A percentile compares a stretch with the other conserved stretches of the same genome.
Evolutionary conservation across 495 filamentous ascomycete species (phyloP).

Genomic region (Neurospora pannonica): DNA sequence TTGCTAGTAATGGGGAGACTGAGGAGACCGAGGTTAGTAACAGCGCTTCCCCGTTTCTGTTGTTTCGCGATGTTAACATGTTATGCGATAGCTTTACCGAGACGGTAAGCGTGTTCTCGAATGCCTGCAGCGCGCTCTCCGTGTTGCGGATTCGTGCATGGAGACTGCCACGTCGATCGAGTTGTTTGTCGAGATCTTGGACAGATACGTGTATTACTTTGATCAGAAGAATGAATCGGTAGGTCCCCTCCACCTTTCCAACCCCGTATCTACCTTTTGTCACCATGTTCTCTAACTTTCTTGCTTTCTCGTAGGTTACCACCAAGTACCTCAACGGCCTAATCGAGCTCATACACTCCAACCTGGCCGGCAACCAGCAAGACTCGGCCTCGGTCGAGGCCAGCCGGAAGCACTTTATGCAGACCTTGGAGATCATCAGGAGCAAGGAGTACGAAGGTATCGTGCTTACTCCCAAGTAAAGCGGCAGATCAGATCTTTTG

Average conservation of each 20-base stretch:
- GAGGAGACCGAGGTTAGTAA: conserved; percentile 69
- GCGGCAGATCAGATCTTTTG: not conserved
- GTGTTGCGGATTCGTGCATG: conserved; percentile 98
- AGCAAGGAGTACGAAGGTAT: conserved; percentile 90
- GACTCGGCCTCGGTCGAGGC: conserved; percentile 72
- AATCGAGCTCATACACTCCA: conserved; percentile 96
- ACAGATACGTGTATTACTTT: conserved; percentile 98
- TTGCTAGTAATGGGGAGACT: conserved; percentile 68
- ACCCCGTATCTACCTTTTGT: not conserved
- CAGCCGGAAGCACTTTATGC: conserved; percentile 83
- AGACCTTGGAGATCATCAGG: conserved; percentile 87
- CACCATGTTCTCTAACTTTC: not conserved
- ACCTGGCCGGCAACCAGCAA: conserved; percentile 70
- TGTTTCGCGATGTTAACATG: not conserved
- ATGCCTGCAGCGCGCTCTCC: conserved; percentile 88
- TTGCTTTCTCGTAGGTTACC: conserved; percentile 55
- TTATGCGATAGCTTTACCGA: conserved; percentile 67
- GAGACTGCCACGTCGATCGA: conserved; percentile 97
- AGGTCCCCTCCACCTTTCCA: conserved; percentile 19
- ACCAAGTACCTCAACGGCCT: conserved; percentile 97
- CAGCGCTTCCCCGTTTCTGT: not conserved
- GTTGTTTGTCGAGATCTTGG: conserved; percentile 95
- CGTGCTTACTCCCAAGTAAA: conserved; percentile 60
- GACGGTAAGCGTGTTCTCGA: conserved; percentile 95
- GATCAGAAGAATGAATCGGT: conserved; percentile 98